A percentile compares a stretch with the other conserved stretches of the same genome.
phyloP scores from a whole-genome alignment of 1,284 basidiomycete genomes.

The Laetiporus sulphureus region DNA sequence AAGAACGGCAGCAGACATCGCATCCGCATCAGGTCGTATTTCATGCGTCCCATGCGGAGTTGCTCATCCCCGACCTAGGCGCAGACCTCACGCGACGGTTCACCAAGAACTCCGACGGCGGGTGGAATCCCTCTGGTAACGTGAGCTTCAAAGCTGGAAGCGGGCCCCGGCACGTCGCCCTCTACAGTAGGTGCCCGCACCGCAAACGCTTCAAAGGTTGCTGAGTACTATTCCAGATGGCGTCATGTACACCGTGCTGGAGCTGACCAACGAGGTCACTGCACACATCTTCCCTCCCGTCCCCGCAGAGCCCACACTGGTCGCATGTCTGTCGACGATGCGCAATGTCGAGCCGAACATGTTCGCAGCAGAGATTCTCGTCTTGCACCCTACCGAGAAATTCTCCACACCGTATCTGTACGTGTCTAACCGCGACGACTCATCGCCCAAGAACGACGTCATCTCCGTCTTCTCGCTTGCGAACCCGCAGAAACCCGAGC shows the following conservation, averaged over 20 bases:
- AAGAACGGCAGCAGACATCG: constrained; percentile 52
- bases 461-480: constrained; percentile 47
- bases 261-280: constrained; percentile 50
- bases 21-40: constrained; percentile 65
- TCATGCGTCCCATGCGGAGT: constrained; percentile 37
- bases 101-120: constrained; percentile 31
- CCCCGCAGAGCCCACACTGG: constrained; percentile 31
- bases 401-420: constrained; percentile 56
- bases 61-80: constrained; percentile 68
- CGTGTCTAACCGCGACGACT: constrained; percentile 60
- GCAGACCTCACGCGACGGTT: constrained; percentile 58
- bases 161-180: constrained; percentile 63
- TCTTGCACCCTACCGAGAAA: constrained; percentile 38
- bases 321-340: constrained; percentile 41
- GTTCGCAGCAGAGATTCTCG: constrained; percentile 40
- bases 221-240: constrained; percentile 19
- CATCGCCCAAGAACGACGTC: constrained; percentile 48
- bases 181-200: constrained; percentile 43
- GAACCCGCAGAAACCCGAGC: constrained; percentile 18
- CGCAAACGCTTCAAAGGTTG: neutral
- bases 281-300: constrained; percentile 43
- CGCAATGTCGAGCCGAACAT: constrained; percentile 24
- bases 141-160: constrained; percentile 45
- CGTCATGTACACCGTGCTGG: constrained; percentile 56
- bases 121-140: constrained; percentile 39